Percentiles rank a stretch among this genome's conserved stretches.
Evolutionary conservation across 2,329 filamentous ascomycete species (phyloP).

Genomic region (Capronia americana): DNA sequence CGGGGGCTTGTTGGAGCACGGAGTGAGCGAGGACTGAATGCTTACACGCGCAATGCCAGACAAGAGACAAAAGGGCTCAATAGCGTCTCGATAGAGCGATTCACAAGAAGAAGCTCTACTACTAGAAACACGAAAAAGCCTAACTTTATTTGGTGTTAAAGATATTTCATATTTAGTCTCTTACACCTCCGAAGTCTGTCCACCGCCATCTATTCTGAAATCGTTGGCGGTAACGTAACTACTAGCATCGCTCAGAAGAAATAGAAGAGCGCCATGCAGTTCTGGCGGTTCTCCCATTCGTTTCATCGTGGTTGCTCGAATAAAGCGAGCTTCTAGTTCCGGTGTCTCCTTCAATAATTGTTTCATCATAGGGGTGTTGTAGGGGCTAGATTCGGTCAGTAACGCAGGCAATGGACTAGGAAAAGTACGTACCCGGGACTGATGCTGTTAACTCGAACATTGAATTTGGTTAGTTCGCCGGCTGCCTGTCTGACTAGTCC

Average conservation of each 20-base stretch:
- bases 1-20: too few species aligned
- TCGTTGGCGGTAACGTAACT: slow-evolving; percentile 19
- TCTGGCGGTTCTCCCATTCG: slow-evolving; percentile 14
- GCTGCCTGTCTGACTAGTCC: slow-evolving; percentile 50
- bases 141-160: too few species aligned
- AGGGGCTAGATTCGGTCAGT: neutral
- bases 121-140: too few species aligned
- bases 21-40: too few species aligned
- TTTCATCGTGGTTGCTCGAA: slow-evolving; percentile 10
- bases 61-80: too few species aligned
- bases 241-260: slow-evolving; percentile 17
- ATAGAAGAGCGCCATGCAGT: slow-evolving; percentile 19
- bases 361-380: neutral
- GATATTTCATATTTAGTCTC: too few species aligned
- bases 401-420: neutral
- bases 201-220: slow-evolving; percentile 23
- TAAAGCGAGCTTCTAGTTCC: slow-evolving; percentile 8
- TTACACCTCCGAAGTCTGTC: too few species aligned
- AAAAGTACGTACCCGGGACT: slow-evolving; percentile 38
- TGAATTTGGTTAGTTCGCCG: slow-evolving; percentile 47
- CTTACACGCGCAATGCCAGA: too few species aligned
- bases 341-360: slow-evolving; percentile 13
- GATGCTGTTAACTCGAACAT: slow-evolving; percentile 43
- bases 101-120: too few species aligned
- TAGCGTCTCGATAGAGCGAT: too few species aligned